These are phyloP conservation scores for Leccinum angustisporum DNA, from an alignment of 1,284 basidiomycete genomes.

Conservation along the genomic window DNA sequence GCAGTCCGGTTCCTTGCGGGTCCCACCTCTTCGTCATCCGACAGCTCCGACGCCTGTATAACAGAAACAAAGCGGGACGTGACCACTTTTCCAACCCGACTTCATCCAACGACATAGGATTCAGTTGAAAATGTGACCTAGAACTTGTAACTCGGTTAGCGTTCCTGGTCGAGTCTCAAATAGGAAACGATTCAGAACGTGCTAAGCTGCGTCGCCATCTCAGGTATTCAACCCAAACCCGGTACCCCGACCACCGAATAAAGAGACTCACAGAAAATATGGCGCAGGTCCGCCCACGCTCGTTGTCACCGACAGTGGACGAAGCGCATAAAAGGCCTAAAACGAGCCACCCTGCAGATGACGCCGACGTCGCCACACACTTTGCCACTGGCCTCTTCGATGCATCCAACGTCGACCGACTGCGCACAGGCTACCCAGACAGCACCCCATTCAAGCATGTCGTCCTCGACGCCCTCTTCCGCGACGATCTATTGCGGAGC, in stretches of 20 bases:
- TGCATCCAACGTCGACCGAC: slow-evolving; percentile 50
- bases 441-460: slow-evolving; percentile 84
- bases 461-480: slow-evolving; percentile 81
- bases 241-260: neutral
- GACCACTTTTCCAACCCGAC: neutral
- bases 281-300: slow-evolving; percentile 32
- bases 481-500: slow-evolving; percentile 74
- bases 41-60: neutral
- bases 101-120: neutral
- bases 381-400: slow-evolving; percentile 51
- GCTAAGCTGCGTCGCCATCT: neutral
- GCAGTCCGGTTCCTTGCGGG: neutral
- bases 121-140: neutral
- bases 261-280: slow-evolving; percentile 11
- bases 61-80: neutral
- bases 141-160: neutral
- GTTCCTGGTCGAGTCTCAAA: neutral
- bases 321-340: slow-evolving; percentile 23
- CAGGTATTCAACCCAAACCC: neutral
- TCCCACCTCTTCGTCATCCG: neutral
- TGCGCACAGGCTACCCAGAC: slow-evolving; percentile 56
- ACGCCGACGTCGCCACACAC: neutral
- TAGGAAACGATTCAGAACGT: neutral
- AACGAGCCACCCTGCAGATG: slow-evolving; percentile 20
- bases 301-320: slow-evolving; percentile 24